A percentile compares a stretch with the other conserved stretches of the same genome.
Conservation (phyloP, 2,329 filamentous ascomycete species). For the Colletotrichum siamense region DNA sequence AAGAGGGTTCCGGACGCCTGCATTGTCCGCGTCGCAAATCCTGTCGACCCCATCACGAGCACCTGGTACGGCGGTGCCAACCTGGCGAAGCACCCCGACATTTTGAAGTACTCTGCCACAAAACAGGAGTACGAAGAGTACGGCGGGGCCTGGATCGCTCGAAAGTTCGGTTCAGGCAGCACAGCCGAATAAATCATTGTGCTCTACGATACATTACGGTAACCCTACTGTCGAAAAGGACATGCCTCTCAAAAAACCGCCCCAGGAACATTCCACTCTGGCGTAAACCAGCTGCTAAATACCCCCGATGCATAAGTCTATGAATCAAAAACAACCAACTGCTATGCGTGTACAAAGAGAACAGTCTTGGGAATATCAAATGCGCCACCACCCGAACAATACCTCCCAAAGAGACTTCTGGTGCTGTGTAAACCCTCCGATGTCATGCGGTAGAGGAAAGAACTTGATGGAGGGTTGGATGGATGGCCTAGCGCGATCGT, state of each 20-base stretch:
- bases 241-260: not conserved
- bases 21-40: constrained; percentile 73
- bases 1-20: constrained; percentile 78
- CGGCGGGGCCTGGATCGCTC: constrained; percentile 76
- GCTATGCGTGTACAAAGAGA: not conserved
- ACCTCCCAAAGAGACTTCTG: not conserved
- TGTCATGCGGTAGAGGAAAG: not conserved
- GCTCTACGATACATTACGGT: not conserved
- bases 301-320: not conserved
- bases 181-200: not conserved
- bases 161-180: constrained; percentile 64
- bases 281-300: not conserved
- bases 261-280: not conserved
- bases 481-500: not conserved
- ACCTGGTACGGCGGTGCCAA: constrained; percentile 88
- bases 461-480: not conserved
- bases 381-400: not conserved
- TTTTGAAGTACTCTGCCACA: constrained; percentile 76
- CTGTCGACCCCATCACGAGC: constrained; percentile 76
- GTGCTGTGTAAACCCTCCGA: not conserved
- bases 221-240: not conserved
- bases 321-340: not conserved
- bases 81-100: constrained; percentile 72
- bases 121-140: constrained; percentile 90
- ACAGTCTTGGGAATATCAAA: not conserved